Percentiles rank a stretch among this genome's conserved stretches.
Conservation (phyloP, 345 rosid genomes). For the Citrus sinensis region DNA sequence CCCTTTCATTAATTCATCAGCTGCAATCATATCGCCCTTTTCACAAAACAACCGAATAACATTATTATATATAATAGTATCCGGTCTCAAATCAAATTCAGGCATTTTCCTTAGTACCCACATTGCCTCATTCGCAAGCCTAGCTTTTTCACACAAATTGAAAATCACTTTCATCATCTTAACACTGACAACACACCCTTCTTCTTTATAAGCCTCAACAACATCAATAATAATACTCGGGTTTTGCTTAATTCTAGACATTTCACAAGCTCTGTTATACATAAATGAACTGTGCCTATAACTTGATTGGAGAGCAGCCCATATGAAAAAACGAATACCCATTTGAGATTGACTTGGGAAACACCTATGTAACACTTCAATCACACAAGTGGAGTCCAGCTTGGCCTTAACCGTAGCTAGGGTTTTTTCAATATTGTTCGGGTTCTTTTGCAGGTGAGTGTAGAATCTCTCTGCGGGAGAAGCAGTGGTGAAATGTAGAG, state of each 20-base stretch:
- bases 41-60: constrained; percentile 70
- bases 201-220: constrained; percentile 48
- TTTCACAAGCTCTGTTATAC: constrained; percentile 61
- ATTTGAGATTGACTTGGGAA: constrained; percentile 28
- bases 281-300: constrained; percentile 62
- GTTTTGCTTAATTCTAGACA: constrained; percentile 47
- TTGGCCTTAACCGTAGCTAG: constrained; percentile 38
- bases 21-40: constrained; percentile 55
- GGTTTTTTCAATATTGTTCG: constrained; percentile 43
- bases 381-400: constrained; percentile 49
- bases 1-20: constrained; percentile 57
- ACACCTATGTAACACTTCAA: constrained; percentile 53
- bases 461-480: constrained; percentile 42
- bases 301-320: constrained; percentile 69
- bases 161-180: constrained; percentile 58
- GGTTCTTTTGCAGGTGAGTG: constrained; percentile 33
- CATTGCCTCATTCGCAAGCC: constrained; percentile 63
- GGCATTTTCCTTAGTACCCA: constrained; percentile 63
- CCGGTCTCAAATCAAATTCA: constrained; percentile 50
- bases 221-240: constrained; percentile 47
- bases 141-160: constrained; percentile 62
- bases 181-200: constrained; percentile 49
- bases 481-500: constrained; percentile 30
- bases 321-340: constrained; percentile 77
- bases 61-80: constrained; percentile 47